A percentile compares a stretch with the other conserved stretches of the same genome.
These are phyloP conservation scores for Royoungia palumana DNA, from an alignment of 768 basidiomycete genomes.

Conservation along the genomic window DNA sequence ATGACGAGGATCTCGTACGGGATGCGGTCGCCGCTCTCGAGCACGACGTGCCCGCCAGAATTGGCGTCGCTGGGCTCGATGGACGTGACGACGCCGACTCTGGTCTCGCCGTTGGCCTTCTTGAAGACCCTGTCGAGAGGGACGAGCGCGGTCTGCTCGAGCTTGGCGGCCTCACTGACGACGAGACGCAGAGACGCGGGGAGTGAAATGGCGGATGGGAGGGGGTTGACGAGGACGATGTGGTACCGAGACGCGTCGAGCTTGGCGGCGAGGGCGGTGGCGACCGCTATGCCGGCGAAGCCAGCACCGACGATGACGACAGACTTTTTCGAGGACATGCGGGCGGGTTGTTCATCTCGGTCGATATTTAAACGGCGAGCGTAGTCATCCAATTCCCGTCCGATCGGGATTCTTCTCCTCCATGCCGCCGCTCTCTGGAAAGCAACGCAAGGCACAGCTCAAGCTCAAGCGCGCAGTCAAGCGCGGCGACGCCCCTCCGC, in stretches of 20 bases:
- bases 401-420: not conserved
- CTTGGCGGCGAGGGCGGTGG: slow-evolving; percentile 46
- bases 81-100: slow-evolving; percentile 35
- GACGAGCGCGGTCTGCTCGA: slow-evolving; percentile 46
- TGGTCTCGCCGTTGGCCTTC: slow-evolving; percentile 42
- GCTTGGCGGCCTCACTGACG: slow-evolving; percentile 32
- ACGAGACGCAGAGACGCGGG: slow-evolving; percentile 52
- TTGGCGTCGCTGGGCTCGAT: slow-evolving; percentile 35
- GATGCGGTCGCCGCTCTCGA: slow-evolving; percentile 48
- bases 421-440: slow-evolving; percentile 44
- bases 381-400: not conserved
- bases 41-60: slow-evolving; percentile 46
- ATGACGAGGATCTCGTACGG: slow-evolving; percentile 56
- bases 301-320: slow-evolving; percentile 59
- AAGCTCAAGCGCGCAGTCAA: slow-evolving; percentile 83
- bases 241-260: slow-evolving; percentile 47
- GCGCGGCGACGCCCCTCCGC: slow-evolving; percentile 61
- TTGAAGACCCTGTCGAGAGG: slow-evolving; percentile 50
- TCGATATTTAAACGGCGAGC: too few relatives aligned
- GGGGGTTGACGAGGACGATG: slow-evolving; percentile 52
- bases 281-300: slow-evolving; percentile 43
- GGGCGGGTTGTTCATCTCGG: not conserved
- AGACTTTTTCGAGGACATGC: slow-evolving; percentile 27
- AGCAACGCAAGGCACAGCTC: slow-evolving; percentile 67
- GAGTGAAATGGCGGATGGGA: slow-evolving; percentile 49